Conservation (phyloP, 305 asterid species). For the Fraxinus angustifolia region DNA sequence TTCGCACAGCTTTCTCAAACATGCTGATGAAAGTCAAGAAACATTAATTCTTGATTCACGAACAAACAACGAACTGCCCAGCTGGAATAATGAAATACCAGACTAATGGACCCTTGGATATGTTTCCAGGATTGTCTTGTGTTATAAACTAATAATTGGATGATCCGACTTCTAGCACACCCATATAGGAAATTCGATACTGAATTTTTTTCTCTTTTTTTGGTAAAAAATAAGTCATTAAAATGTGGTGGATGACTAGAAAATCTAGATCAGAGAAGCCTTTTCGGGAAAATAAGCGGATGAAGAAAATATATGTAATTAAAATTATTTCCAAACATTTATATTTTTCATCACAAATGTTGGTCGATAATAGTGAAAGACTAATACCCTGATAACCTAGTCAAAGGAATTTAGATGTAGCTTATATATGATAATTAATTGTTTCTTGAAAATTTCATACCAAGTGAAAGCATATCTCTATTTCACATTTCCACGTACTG, state of each 20-base stretch:
- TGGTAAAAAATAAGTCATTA: background rate
- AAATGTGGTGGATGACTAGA: background rate
- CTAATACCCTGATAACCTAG: background rate
- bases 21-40: background rate
- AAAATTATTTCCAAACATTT: background rate
- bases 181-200: background rate
- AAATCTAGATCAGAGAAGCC: background rate
- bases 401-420: background rate
- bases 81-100: background rate
- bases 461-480: background rate
- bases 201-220: background rate
- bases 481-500: background rate
- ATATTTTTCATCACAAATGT: background rate
- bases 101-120: background rate
- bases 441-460: background rate
- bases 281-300: background rate
- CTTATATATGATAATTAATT: background rate
- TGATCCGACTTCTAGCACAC: background rate
- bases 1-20: slow-evolving; percentile 5
- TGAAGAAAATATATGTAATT: background rate
- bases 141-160: background rate
- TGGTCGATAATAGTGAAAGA: background rate
- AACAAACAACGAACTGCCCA: background rate
- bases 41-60: slow-evolving; percentile 3
- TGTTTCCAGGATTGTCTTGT: background rate